A percentile compares a stretch with the other conserved stretches of the same genome.
phyloP scores from a whole-genome alignment of 345 rosid species.

The Pistacia atlantica region DNA sequence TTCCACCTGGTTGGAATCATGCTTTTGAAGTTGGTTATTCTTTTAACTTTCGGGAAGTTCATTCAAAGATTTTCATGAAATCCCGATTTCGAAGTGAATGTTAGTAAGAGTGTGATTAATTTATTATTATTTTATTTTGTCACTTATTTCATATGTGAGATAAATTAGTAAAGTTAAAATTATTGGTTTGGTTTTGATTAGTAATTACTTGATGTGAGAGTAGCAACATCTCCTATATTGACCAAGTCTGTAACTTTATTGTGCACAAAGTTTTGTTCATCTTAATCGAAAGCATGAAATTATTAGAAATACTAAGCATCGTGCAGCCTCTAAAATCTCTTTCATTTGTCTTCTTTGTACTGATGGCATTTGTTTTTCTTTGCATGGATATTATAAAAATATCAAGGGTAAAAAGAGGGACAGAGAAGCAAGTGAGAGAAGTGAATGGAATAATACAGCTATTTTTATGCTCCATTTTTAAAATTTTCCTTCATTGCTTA shows the following conservation, averaged over 20 bases:
- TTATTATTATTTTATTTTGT: background rate
- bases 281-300: background rate
- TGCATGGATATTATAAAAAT: background rate
- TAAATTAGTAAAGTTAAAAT: background rate
- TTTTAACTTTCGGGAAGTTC: background rate
- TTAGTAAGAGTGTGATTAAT: background rate
- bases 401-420: background rate
- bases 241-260: background rate
- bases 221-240: background rate
- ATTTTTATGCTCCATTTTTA: background rate
- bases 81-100: background rate
- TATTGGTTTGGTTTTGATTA: background rate
- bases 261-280: background rate
- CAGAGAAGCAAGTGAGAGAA: background rate
- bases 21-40: background rate
- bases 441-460: background rate
- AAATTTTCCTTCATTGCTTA: background rate
- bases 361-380: background rate
- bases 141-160: background rate
- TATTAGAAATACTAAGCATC: background rate
- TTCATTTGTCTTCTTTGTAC: background rate
- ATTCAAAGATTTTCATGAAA: background rate
- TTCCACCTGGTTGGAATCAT: background rate
- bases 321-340: background rate
- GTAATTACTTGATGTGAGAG: background rate